These are phyloP conservation scores for Phaeosphaeria sp. DNA, from an alignment of 2,329 filamentous ascomycete species.

Conservation along the genomic window DNA sequence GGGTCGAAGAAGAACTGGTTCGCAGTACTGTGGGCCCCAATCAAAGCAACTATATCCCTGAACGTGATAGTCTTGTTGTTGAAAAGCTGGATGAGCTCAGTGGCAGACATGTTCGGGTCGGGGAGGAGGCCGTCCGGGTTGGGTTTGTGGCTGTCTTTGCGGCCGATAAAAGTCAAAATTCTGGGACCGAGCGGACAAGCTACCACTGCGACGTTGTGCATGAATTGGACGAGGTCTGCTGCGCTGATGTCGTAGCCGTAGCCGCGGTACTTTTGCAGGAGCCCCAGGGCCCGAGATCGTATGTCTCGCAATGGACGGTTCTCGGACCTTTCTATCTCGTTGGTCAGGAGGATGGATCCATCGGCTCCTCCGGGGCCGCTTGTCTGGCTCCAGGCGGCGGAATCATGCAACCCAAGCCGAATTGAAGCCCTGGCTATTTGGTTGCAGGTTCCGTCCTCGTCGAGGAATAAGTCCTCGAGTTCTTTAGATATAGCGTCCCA, in stretches of 20 bases:
- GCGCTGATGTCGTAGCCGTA: slow-evolving; percentile 51
- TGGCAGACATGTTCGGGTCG: slow-evolving; percentile 46
- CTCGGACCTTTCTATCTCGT: slow-evolving; percentile 26
- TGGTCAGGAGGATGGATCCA: slow-evolving; percentile 41
- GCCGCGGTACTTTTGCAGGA: background rate
- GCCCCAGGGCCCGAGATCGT: background rate
- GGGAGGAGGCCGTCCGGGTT: slow-evolving; percentile 55
- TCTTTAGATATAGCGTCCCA: slow-evolving; percentile 8
- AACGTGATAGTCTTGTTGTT: slow-evolving; percentile 57
- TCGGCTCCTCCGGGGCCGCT: slow-evolving; percentile 41
- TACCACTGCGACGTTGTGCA: slow-evolving; percentile 50
- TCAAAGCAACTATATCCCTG: slow-evolving; percentile 57
- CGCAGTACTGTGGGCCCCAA: slow-evolving; percentile 60
- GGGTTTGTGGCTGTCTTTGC: slow-evolving; percentile 49
- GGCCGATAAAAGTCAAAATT: slow-evolving; percentile 56
- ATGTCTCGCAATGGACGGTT: background rate
- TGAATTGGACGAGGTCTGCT: slow-evolving; percentile 55
- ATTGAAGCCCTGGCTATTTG: slow-evolving; percentile 3
- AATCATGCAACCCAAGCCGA: slow-evolving; percentile 7
- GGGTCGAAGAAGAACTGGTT: slow-evolving; percentile 32
- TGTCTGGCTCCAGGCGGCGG: slow-evolving; percentile 2
- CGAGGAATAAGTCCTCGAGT: slow-evolving; percentile 1
- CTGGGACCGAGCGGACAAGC: slow-evolving; percentile 58
- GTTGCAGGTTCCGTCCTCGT: slow-evolving; percentile 7
- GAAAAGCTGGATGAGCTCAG: slow-evolving; percentile 53